These are phyloP conservation scores for Diplocarpon rosae DNA, from an alignment of 2,329 filamentous ascomycete genomes.

Conservation along the genomic window DNA sequence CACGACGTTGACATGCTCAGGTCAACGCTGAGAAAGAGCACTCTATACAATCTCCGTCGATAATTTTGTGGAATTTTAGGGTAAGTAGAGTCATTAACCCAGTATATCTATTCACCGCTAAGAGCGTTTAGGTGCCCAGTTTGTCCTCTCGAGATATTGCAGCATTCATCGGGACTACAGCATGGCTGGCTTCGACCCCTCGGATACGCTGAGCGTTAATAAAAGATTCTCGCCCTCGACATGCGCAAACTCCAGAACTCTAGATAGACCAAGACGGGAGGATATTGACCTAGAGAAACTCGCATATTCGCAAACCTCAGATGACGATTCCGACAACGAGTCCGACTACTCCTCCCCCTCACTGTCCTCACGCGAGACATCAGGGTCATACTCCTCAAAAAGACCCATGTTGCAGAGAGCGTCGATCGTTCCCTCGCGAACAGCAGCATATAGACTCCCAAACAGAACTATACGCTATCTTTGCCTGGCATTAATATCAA, in stretches of 20 bases:
- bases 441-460: constrained; percentile 37
- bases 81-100: background rate
- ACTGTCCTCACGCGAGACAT: constrained; percentile 24
- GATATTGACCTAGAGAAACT: constrained; percentile 25
- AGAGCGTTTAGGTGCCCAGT: background rate
- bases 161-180: background rate
- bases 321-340: constrained; percentile 33
- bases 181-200: constrained; percentile 39
- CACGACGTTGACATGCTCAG: too few relatives aligned
- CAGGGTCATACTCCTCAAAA: constrained; percentile 23
- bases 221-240: constrained; percentile 23
- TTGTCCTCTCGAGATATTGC: background rate
- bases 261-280: constrained; percentile 6
- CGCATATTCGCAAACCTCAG: constrained; percentile 34
- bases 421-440: constrained; percentile 11
- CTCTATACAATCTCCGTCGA: too few relatives aligned
- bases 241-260: constrained; percentile 12
- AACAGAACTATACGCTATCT: constrained; percentile 68
- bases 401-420: constrained; percentile 25
- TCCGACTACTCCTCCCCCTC: constrained; percentile 26
- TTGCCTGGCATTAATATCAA: constrained; percentile 57
- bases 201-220: constrained; percentile 31
- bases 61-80: too few relatives aligned
- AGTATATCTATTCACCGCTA: background rate
- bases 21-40: too few relatives aligned